Percentiles rank a stretch among this genome's conserved stretches.
These are phyloP conservation scores for Flaveria bidentis DNA, from an alignment of 129 eudicot genomes.

Conservation along the genomic window DNA sequence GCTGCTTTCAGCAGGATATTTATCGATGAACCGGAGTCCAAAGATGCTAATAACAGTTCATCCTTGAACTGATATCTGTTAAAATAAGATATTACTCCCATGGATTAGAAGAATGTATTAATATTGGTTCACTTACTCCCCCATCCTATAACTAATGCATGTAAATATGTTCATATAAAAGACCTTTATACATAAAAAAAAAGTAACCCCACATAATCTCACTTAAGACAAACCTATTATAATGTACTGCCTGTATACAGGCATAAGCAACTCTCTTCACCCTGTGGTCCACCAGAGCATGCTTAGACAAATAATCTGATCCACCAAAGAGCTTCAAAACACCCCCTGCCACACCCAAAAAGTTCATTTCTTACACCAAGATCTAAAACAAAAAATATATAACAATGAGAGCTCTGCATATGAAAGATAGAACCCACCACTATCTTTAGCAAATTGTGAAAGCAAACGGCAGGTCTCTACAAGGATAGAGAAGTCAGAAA, in stretches of 20 bases:
- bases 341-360: conserved; percentile 46
- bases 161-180: neutral
- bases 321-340: conserved; percentile 65
- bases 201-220: no score
- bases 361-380: conserved; percentile 9
- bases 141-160: conserved; percentile 13
- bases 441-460: conserved; percentile 54
- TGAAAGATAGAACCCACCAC: conserved; percentile 48
- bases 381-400: neutral
- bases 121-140: conserved; percentile 15
- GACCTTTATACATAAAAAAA: neutral
- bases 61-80: conserved; percentile 64
- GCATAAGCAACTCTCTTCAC: conserved; percentile 72
- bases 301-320: conserved; percentile 50
- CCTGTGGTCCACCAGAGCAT: conserved; percentile 60
- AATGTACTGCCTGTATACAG: conserved; percentile 74
- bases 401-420: conserved; percentile 10
- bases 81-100: conserved; percentile 19
- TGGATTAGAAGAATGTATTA: conserved; percentile 11
- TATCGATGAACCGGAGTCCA: conserved; percentile 48
- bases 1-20: conserved; percentile 63
- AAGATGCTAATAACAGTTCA: conserved; percentile 44
- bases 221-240: conserved; percentile 61
- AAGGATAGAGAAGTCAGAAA: conserved; percentile 66
- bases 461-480: conserved; percentile 78